Conservation (phyloP, 2,329 filamentous ascomycete genomes). For the Bipolaris sorokiniana region DNA sequence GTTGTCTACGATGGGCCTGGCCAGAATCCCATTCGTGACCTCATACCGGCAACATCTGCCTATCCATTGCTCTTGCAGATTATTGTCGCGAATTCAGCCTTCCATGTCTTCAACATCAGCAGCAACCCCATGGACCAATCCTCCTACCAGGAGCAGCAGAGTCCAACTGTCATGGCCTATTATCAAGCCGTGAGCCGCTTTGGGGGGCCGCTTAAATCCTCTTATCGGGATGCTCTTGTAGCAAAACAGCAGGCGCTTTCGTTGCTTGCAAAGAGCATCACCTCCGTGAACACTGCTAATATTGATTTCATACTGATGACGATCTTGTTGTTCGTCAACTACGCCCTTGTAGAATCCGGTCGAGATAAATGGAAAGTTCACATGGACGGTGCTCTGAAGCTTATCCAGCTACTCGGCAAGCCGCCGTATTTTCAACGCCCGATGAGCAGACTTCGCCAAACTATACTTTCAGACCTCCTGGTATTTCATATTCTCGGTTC, state of each 20-base stretch:
- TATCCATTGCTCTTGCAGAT: constrained; percentile 56
- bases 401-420: constrained; percentile 51
- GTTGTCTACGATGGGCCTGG: constrained; percentile 55
- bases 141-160: constrained; percentile 40
- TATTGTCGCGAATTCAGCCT: constrained; percentile 57
- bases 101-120: constrained; percentile 53
- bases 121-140: constrained; percentile 45
- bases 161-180: constrained; percentile 41
- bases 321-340: constrained; percentile 57
- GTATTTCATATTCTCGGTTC: constrained; percentile 47
- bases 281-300: constrained; percentile 36
- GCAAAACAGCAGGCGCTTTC: constrained; percentile 57
- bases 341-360: constrained; percentile 59
- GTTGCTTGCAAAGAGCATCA: constrained; percentile 48
- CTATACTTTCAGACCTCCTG: constrained; percentile 45
- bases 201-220: constrained; percentile 42
- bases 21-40: constrained; percentile 57
- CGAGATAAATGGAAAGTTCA: constrained; percentile 60
- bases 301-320: constrained; percentile 54
- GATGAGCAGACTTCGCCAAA: constrained; percentile 43
- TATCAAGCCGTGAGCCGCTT: constrained; percentile 49
- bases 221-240: constrained; percentile 49
- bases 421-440: constrained; percentile 34
- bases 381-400: constrained; percentile 57
- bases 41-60: constrained; percentile 54